A percentile compares a stretch with the other conserved stretches of the same genome.
Conservation (phyloP, 345 rosid genomes). For the Acer saccharum region DNA sequence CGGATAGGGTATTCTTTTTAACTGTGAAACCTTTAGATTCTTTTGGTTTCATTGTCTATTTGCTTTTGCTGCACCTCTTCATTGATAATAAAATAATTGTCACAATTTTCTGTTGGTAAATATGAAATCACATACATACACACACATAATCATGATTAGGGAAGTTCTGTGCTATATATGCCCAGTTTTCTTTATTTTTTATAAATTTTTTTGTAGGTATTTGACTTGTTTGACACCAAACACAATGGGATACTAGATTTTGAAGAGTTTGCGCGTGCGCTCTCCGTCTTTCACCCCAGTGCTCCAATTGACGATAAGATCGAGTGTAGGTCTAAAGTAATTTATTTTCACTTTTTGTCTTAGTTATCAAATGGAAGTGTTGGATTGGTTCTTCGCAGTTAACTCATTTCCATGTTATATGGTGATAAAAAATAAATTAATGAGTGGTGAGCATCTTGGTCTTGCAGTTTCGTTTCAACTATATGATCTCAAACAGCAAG, state of each 20-base stretch:
- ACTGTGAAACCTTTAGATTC: not conserved
- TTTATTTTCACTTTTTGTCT: not conserved
- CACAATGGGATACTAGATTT: constrained; percentile 85
- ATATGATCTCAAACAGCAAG: constrained; percentile 90
- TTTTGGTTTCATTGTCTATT: constrained; percentile 1
- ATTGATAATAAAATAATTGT: not conserved
- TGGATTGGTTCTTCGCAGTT: not conserved
- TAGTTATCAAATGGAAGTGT: not conserved
- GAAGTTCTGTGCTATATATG: constrained; percentile 1
- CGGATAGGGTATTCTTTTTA: constrained; percentile 71
- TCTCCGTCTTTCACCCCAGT: constrained; percentile 88
- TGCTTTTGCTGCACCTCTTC: not conserved
- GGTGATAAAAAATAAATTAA: constrained; percentile 9
- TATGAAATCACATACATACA: not conserved
- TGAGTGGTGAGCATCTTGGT: not conserved
- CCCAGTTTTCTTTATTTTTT: not conserved
- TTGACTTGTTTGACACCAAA: constrained; percentile 86
- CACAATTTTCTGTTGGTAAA: not conserved
- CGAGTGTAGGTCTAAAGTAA: constrained; percentile 51
- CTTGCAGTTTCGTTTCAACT: constrained; percentile 88
- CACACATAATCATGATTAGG: not conserved
- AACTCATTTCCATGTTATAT: constrained; percentile 4
- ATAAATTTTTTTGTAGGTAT: constrained; percentile 51
- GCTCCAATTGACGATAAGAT: constrained; percentile 85
- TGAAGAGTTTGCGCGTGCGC: constrained; percentile 84